Percentiles rank a stretch among this genome's conserved stretches.
Conservation (phyloP, 202 grass and related monocot genomes). For the Schoenoplectus tabernaemontani region DNA sequence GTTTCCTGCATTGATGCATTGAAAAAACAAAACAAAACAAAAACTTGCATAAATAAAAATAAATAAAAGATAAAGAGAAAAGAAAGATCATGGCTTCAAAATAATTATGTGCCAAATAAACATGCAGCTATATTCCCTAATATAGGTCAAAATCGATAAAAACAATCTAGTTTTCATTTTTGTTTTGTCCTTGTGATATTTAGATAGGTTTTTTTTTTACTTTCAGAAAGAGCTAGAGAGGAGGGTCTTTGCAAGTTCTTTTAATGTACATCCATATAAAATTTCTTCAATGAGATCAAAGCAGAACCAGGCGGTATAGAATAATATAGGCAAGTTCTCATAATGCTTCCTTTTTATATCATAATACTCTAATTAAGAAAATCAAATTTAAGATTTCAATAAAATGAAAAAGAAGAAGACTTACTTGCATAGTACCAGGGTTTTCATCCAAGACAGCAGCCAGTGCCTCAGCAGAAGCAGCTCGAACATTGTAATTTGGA, state of each 20-base stretch:
- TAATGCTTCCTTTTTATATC: neutral
- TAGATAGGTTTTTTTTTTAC: neutral
- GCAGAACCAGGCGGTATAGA: neutral
- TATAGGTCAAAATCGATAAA: neutral
- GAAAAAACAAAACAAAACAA: neutral
- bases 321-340: neutral
- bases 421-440: constrained; percentile 77
- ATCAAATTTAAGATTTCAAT: constrained; percentile 12
- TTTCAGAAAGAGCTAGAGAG: neutral
- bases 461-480: constrained; percentile 85
- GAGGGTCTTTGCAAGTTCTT: neutral
- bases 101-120: neutral
- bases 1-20: constrained; percentile 49
- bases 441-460: constrained; percentile 91
- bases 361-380: constrained; percentile 5
- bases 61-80: neutral
- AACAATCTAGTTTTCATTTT: neutral
- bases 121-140: neutral
- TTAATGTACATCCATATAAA: neutral
- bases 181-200: neutral
- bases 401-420: constrained; percentile 22
- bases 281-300: neutral
- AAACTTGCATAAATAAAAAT: constrained; percentile 3
- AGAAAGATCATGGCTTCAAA: neutral
- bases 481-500: constrained; percentile 78